phyloP scores from a whole-genome alignment of 192 early-diverging fungal species.

The Umbelopsis sp. region DNA sequence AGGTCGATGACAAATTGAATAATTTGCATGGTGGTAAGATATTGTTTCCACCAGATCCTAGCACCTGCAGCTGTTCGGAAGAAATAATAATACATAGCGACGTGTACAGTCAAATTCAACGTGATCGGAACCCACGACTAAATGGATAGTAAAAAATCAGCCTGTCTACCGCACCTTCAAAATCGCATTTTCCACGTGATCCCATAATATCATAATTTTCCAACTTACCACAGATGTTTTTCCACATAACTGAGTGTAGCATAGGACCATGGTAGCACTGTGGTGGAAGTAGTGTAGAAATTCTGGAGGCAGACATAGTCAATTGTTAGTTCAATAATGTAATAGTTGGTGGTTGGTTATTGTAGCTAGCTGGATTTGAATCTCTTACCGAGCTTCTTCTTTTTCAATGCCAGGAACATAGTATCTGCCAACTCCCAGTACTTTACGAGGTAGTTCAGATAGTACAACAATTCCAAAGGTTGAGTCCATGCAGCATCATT shows the following conservation, averaged over 20 bases:
- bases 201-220: too few species aligned
- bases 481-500: constrained; percentile 68
- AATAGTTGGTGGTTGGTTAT: too few species aligned
- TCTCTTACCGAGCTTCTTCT: constrained; percentile 67
- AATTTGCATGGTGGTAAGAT: constrained; percentile 83
- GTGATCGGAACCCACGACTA: constrained; percentile 68
- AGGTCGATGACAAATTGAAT: constrained; percentile 83
- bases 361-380: background rate
- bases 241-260: constrained; percentile 79
- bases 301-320: constrained; percentile 38
- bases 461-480: constrained; percentile 78
- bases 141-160: background rate
- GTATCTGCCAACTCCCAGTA: constrained; percentile 88
- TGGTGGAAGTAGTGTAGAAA: constrained; percentile 96
- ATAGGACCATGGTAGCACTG: constrained; percentile 85
- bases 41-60: constrained; percentile 85
- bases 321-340: too few species aligned
- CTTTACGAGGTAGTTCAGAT: constrained; percentile 90
- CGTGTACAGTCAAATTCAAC: constrained; percentile 80
- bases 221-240: constrained; percentile 72
- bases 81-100: constrained; percentile 86
- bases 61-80: constrained; percentile 67
- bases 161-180: background rate
- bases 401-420: constrained; percentile 78
- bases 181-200: too few species aligned